Base-by-base conservation (phyloP, 768 basidiomycete species). In the Mrakia frigida region DNA sequence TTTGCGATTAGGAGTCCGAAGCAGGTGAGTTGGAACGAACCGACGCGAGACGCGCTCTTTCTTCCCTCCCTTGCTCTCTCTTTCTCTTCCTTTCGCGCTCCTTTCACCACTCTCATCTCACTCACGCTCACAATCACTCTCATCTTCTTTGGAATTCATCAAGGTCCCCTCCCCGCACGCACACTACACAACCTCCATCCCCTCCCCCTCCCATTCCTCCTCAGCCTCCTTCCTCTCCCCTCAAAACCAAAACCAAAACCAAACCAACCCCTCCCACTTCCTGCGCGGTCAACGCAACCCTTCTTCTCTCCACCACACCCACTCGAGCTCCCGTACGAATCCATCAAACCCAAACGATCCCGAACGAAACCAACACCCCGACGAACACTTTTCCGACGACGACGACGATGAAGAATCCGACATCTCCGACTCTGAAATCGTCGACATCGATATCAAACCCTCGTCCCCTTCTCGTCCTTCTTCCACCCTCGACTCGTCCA, bases 341-440 rank as follows among this genome's bases (percentile, higher is more conserved):
- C 41, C 10, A 9, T 11, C 37, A 41, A 25, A 70, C 28, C n/a
- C 69, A 16, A n/a, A 70, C n/a, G 69, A 50, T 13, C 14, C 23
- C 13, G 69, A 70, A 21, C 18, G n/a, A 3, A 61, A 14, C n/a
- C 28, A n/a, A 31, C 18, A n/a, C n/a, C 5, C 10, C 11, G 33
- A 65, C 14, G 28, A 31, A 18, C 11, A 5, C 28, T 28, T 31
- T 9, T 35, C n/a, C 25, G 68, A 69, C 41, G n/a, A n/a, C n/a
- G n/a, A n/a, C n/a, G n/a, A n/a, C n/a, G n/a, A n/a, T n/a, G 68
- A 43, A 18, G 69, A 46, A 18, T 70, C 69, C 11, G 69, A 70
- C 46, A 70, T 70, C 33, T 70, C 69, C 3, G 69, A 70, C 33
- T 28, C n/a, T 11, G 69, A 70, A 43, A 70, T 70, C 69, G 33